A percentile compares a stretch with the other conserved stretches of the same genome.
Evolutionary conservation across 805 yeast species (phyloP).

Genomic region (Nakazawaea laoshanensis): DNA sequence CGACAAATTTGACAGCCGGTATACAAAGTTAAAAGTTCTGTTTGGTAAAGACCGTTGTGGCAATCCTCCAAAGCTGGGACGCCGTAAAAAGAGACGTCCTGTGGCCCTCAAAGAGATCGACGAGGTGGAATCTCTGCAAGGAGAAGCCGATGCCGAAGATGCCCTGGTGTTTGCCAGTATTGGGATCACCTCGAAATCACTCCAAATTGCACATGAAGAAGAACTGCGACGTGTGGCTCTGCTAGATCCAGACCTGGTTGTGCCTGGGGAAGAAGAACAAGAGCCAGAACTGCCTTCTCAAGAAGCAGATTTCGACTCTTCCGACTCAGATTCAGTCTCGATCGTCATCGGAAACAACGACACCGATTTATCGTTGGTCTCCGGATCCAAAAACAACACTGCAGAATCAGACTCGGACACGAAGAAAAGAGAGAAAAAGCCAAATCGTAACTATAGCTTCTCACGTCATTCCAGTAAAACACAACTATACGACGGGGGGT

Average conservation of each 20-base stretch:
- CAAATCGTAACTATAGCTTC: too few relatives aligned
- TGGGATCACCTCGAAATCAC: slow-evolving; percentile 17
- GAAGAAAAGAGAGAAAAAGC: background rate
- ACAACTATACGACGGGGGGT: too few relatives aligned
- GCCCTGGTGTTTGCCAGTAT: slow-evolving; percentile 16
- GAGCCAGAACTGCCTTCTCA: background rate
- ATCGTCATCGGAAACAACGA: slow-evolving; percentile 7
- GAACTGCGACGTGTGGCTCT: too few relatives aligned
- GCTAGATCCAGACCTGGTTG: background rate
- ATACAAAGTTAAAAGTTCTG: slow-evolving; percentile 46
- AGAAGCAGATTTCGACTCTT: background rate
- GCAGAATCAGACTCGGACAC: background rate
- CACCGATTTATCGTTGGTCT: slow-evolving; percentile 1
- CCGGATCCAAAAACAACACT: slow-evolving; percentile 1
- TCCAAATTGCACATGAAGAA: slow-evolving; percentile 1
- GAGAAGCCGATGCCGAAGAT: background rate
- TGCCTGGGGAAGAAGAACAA: background rate
- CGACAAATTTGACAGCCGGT: slow-evolving; percentile 33
- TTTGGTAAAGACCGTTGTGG: slow-evolving; percentile 81
- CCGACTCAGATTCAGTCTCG: slow-evolving; percentile 10
- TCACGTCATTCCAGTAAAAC: too few relatives aligned
- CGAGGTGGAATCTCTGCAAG: background rate
- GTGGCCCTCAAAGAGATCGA: background rate
- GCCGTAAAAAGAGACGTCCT: slow-evolving; percentile 23
- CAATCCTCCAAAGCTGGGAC: slow-evolving; percentile 49